phyloP scores from a whole-genome alignment of 345 rosid species.

The Triadica sebifera region DNA sequence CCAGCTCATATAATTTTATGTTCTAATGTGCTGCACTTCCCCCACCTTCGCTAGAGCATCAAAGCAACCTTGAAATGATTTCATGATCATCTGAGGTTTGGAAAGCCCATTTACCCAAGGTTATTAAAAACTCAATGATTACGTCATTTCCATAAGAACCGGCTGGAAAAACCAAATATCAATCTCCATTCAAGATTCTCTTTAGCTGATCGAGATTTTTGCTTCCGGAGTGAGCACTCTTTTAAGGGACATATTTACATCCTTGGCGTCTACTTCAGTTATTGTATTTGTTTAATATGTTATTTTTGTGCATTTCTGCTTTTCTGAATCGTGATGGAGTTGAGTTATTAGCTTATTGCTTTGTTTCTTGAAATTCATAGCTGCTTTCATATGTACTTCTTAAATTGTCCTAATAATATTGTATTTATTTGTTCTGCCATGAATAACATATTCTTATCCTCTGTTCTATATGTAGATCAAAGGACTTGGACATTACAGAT shows the following conservation, averaged over 20 bases:
- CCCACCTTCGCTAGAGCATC: no score
- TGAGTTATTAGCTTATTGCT: background rate
- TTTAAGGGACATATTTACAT: no score
- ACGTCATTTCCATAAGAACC: no score
- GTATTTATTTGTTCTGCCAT: slow-evolving; percentile 13
- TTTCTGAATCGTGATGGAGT: background rate
- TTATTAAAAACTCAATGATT: no score
- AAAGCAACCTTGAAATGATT: no score
- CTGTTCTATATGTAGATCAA: slow-evolving; percentile 23
- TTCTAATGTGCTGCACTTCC: no score
- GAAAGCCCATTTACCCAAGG: no score
- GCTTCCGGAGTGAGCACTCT: background rate
- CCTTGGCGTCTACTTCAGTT: background rate
- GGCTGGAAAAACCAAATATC: no score
- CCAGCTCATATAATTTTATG: no score
- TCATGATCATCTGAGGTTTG: no score
- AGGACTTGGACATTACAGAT: slow-evolving; percentile 13
- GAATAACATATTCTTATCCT: slow-evolving; percentile 8
- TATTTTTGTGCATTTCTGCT: background rate
- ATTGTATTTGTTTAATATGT: background rate
- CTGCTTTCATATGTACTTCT: background rate
- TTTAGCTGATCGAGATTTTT: no score
- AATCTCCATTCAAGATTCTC: no score
- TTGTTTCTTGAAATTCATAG: background rate
- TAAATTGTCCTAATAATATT: background rate